Base-by-base conservation (phyloP, 2,329 filamentous ascomycete species). In the Volutella citrinella region DNA sequence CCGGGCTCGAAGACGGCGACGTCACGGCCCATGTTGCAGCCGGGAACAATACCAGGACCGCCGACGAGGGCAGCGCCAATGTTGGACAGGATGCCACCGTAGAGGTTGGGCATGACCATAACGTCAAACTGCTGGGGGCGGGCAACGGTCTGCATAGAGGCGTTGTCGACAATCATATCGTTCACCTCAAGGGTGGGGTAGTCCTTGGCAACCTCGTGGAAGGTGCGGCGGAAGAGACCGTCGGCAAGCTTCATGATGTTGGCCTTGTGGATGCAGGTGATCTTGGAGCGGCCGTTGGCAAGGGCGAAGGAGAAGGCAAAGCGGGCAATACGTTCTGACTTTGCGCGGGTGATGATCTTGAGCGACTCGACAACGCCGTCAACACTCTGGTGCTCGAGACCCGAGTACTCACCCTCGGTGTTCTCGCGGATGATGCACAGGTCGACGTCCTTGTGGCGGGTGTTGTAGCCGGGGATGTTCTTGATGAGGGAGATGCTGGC, bases 191-290 rank as follows among this genome's bases (percentile, higher is more conserved):
- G 78, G 45, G 87, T 94, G 41, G 93, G 91, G 74, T 93, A 98
- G 66, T 95, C 88, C 74, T 94, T 86, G 51, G 89, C 87, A 52
- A 93, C 82, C 59, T 82, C 78, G 75, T 95, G 88, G 78, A 97
- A 94, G 53, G 93, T 97, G 73, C 83, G 91, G 66, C 93, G 86
- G 87, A 98, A 98, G 38, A 98, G 86, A 69, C 93, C 93, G 56
- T 98, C 93, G 65, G 90, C 91, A 40, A 98, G 79, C 80, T 98
- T 98, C 93, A 98, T 98, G 75, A 98, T 98, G 79, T 98, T 98
- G 71, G 93, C 93, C 80, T 98, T 98, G 84, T 98, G 93, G 64
- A 98, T 97, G 75, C 91, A 96, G 52, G 93, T 97, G 38, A 98
- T 88, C 85, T 97, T 97, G 78, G 94, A 91, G 64, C 93, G 82